phyloP scores from a whole-genome alignment of 2,329 filamentous ascomycete genomes.

The Fusarium palustre region DNA sequence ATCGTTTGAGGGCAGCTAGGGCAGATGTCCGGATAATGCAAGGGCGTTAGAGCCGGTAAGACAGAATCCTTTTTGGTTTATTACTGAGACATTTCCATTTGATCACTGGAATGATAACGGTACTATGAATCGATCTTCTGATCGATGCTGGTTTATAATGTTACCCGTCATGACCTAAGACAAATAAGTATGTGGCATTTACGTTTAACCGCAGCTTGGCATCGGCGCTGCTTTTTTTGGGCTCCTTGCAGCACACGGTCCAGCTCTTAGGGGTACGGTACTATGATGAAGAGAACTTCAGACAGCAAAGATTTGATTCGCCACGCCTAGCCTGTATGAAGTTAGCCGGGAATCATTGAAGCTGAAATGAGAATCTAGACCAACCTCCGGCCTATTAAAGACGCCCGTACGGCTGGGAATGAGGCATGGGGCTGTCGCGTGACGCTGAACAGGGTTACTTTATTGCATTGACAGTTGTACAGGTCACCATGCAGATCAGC shows the following conservation, averaged over 20 bases:
- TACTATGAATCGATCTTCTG: not conserved
- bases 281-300: not conserved
- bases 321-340: not conserved
- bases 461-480: conserved; percentile 2
- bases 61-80: too few species aligned
- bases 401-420: not conserved
- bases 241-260: not conserved
- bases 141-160: not conserved
- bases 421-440: not conserved
- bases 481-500: not conserved
- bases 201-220: not conserved
- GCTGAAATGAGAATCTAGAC: not conserved
- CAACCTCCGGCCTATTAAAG: not conserved
- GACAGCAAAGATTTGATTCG: not conserved
- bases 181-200: not conserved
- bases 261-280: not conserved
- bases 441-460: not conserved
- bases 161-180: not conserved
- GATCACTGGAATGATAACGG: not conserved
- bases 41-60: not conserved
- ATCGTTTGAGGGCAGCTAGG: not conserved
- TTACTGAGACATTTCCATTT: not conserved
- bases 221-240: not conserved
- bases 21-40: not conserved
- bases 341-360: not conserved